Conservation (phyloP, 106 monocot genomes). For the Acorus gramineus region DNA sequence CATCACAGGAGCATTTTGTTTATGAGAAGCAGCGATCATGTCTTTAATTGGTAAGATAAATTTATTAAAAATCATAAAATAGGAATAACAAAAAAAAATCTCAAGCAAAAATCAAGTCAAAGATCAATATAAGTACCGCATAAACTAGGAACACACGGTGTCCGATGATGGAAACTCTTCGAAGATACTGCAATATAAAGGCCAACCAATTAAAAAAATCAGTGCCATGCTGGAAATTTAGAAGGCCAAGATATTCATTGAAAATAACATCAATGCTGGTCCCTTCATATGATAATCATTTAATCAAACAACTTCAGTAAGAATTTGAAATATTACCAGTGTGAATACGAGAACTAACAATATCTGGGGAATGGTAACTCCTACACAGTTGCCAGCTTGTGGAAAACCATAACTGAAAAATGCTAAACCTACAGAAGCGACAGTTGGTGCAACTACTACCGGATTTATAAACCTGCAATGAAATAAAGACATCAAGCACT, state of each 20-base stretch:
- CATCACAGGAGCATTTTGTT: no score
- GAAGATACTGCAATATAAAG: constrained; percentile 68
- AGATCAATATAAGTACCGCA: constrained; percentile 43
- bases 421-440: constrained; percentile 80
- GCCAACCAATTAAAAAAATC: neutral
- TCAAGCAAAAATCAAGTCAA: constrained; percentile 5
- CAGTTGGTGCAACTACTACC: constrained; percentile 87
- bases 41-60: no score
- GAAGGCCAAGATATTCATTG: no score
- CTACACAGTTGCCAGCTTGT: constrained; percentile 89
- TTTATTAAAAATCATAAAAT: neutral
- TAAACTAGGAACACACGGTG: constrained; percentile 78
- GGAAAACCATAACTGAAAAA: constrained; percentile 99
- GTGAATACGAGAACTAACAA: constrained; percentile 81
- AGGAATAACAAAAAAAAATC: neutral
- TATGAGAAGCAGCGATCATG: no score
- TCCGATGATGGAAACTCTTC: constrained; percentile 72
- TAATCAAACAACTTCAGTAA: neutral
- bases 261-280: no score
- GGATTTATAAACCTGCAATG: constrained; percentile 89
- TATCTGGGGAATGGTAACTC: constrained; percentile 81
- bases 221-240: no score
- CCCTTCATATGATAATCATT: no score
- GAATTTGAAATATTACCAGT: constrained; percentile 45
- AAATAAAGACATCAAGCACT: neutral